Evolutionary conservation across 139 green algal species (phyloP).

Genomic region (Klebsormidium nitens): DNA sequence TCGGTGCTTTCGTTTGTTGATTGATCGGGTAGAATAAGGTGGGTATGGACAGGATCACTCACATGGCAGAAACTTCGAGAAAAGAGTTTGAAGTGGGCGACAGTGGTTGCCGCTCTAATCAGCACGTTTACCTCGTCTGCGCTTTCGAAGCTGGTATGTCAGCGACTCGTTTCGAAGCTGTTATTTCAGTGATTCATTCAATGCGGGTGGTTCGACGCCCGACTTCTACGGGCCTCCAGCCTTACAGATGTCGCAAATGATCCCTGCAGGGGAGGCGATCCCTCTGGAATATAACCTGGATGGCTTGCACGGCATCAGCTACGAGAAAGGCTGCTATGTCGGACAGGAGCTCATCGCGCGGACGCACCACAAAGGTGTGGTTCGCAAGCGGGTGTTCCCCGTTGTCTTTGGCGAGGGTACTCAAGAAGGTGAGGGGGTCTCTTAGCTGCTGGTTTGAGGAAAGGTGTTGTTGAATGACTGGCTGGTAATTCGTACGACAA

Average conservation of each 20-base stretch:
- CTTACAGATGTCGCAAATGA: not conserved
- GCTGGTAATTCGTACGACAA: too few species aligned
- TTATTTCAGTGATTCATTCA: not conserved
- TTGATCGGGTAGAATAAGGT: too few species aligned
- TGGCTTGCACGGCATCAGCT: slow-evolving; percentile 77
- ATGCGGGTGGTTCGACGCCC: not conserved
- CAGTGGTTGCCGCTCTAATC: not conserved
- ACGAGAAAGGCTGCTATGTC: slow-evolving; percentile 95
- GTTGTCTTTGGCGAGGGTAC: slow-evolving; percentile 39
- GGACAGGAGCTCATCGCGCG: slow-evolving; percentile 83
- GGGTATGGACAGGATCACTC: too few species aligned
- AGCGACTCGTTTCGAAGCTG: not conserved
- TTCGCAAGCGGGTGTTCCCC: slow-evolving; percentile 79
- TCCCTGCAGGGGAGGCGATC: slow-evolving; percentile 46
- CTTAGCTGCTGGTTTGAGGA: too few species aligned
- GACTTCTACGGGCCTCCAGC: not conserved
- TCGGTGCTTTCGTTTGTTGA: too few species aligned
- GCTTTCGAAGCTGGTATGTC: not conserved
- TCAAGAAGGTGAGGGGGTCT: not conserved
- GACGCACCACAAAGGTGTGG: slow-evolving; percentile 66
- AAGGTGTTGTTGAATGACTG: too few species aligned
- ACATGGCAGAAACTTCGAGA: too few species aligned
- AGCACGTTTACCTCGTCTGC: not conserved
- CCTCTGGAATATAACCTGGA: slow-evolving; percentile 95
- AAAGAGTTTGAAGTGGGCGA: not conserved